Percentiles rank a stretch among this genome's conserved stretches.
Evolutionary conservation across 805 yeast species (phyloP).

Genomic region (Ogataea dorogensis): DNA sequence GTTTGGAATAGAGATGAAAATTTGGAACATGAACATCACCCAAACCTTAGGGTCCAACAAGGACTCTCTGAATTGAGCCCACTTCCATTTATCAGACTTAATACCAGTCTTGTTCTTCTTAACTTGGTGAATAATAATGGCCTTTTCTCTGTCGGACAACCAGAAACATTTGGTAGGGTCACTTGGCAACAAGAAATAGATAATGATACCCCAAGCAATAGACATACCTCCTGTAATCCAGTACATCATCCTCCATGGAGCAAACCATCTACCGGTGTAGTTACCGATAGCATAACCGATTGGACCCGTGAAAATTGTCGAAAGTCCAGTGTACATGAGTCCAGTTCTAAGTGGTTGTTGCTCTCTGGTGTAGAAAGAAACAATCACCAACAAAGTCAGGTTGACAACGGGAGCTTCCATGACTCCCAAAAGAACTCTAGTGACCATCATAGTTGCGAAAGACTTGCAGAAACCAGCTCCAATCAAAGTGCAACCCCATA

Average conservation of each 20-base stretch:
- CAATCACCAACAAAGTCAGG: constrained; percentile 50
- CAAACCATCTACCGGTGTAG: constrained; percentile 39
- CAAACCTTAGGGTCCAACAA: constrained; percentile 51
- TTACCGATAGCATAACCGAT: constrained; percentile 47
- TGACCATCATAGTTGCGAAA: constrained; percentile 44
- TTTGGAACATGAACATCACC: constrained; percentile 44
- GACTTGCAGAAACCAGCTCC: constrained; percentile 43
- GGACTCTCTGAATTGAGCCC: constrained; percentile 56
- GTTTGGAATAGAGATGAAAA: constrained; percentile 51
- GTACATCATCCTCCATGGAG: constrained; percentile 60
- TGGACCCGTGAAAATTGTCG: constrained; percentile 47
- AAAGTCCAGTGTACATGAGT: constrained; percentile 42
- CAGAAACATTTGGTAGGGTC: constrained; percentile 55
- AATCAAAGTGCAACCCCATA: constrained; percentile 40
- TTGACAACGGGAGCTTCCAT: constrained; percentile 56
- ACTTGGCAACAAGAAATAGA: constrained; percentile 43
- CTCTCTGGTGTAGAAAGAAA: constrained; percentile 53
- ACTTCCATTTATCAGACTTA: constrained; percentile 53
- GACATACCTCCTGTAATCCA: constrained; percentile 60
- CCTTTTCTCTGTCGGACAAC: constrained; percentile 45
- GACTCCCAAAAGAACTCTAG: constrained; percentile 49
- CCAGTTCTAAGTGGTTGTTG: constrained; percentile 44
- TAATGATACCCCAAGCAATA: constrained; percentile 45
- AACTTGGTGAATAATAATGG: constrained; percentile 52
- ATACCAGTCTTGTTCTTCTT: constrained; percentile 59